These are phyloP conservation scores for Arabidopsis lyrata DNA, from an alignment of 441 rosid genomes.

Conservation along the genomic window DNA sequence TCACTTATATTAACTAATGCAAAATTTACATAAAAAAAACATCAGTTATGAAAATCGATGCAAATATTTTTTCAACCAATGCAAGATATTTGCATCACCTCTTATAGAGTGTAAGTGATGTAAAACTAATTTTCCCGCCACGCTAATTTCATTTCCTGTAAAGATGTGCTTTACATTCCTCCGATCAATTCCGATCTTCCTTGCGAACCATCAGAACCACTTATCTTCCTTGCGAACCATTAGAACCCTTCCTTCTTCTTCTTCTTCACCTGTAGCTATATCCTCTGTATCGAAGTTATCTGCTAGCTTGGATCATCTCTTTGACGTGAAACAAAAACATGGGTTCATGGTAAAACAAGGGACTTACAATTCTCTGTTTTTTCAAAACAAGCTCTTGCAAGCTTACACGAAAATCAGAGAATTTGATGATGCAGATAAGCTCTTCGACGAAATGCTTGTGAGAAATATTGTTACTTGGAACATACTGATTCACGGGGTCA, in stretches of 20 bases:
- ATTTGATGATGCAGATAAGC: slow-evolving; percentile 42
- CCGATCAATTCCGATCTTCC: slow-evolving; percentile 25
- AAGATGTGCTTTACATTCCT: slow-evolving; percentile 33
- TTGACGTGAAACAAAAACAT: slow-evolving; percentile 54
- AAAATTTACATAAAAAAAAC: too few species aligned
- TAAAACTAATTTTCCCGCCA: slow-evolving; percentile 4
- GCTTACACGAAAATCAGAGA: slow-evolving; percentile 50
- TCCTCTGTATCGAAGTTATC: slow-evolving; percentile 48
- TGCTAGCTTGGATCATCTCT: slow-evolving; percentile 45
- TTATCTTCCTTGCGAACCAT: slow-evolving; percentile 1
- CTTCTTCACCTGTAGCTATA: slow-evolving; percentile 7
- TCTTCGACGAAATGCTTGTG: slow-evolving; percentile 72
- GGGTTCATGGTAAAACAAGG: slow-evolving; percentile 55
- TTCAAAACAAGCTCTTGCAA: slow-evolving; percentile 61
- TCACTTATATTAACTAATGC: too few species aligned
- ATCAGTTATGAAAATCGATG: too few species aligned
- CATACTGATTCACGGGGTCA: slow-evolving; percentile 58
- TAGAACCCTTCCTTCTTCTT: neutral
- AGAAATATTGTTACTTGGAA: slow-evolving; percentile 73
- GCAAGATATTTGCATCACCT: too few species aligned
- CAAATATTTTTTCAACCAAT: too few species aligned
- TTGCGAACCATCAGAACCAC: neutral
- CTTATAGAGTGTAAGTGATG: too few species aligned
- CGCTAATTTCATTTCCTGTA: neutral
- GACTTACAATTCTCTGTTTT: slow-evolving; percentile 43